A percentile compares a stretch with the other conserved stretches of the same genome.
These are phyloP conservation scores for Hippophae tibetana DNA, from an alignment of 306 rosid genomes.

Conservation along the genomic window DNA sequence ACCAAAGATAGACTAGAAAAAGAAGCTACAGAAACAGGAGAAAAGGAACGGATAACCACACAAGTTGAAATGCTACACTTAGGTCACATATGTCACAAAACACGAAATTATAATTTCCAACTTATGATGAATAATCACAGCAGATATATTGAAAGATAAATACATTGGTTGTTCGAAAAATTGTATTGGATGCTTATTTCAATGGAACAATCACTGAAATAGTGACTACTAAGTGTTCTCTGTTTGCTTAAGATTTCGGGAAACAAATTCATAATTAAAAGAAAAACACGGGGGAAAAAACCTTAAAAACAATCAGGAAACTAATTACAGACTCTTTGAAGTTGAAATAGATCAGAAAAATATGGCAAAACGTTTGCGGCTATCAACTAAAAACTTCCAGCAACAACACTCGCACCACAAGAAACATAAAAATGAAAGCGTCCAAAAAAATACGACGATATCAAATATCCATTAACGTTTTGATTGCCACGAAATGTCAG, in stretches of 20 bases:
- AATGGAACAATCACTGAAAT: not conserved
- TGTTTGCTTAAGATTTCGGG: not conserved
- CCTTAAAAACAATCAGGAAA: conserved; percentile 2
- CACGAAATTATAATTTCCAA: too few species aligned
- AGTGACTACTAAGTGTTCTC: not conserved
- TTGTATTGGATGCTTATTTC: not conserved
- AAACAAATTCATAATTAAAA: not conserved
- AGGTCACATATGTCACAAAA: too few species aligned
- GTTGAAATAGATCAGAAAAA: not conserved
- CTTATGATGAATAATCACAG: too few species aligned
- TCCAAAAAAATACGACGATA: not conserved
- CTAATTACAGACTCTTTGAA: not conserved
- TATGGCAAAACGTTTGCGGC: not conserved
- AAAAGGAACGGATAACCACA: not conserved
- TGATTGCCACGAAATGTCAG: too few species aligned
- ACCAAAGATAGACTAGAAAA: too few species aligned
- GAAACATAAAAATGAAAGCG: not conserved
- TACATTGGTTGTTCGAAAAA: not conserved
- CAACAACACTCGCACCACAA: not conserved
- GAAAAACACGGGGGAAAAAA: not conserved
- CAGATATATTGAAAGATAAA: not conserved
- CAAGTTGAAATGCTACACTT: too few species aligned
- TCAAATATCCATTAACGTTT: not conserved
- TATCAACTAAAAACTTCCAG: not conserved
- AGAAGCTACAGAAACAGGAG: not conserved